Percentiles rank a stretch among this genome's conserved stretches.
phyloP scores from a whole-genome alignment of 2,329 filamentous ascomycete genomes.

The Colletotrichum paranaense region DNA sequence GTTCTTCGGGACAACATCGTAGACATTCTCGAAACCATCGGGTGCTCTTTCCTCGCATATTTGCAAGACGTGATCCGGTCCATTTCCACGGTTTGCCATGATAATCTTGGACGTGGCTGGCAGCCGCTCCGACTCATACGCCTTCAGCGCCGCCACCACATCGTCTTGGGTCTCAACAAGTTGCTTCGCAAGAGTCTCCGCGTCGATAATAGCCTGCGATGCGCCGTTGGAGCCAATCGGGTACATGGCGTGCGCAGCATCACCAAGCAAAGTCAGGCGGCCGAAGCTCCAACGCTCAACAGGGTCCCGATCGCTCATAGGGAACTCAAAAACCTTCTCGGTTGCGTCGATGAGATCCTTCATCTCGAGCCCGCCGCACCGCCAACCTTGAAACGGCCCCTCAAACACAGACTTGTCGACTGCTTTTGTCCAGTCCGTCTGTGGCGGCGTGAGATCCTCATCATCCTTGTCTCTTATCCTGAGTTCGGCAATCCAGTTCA shows the following conservation, averaged over 20 bases:
- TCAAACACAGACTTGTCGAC: slow-evolving; percentile 26
- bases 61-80: slow-evolving; percentile 23
- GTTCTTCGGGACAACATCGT: slow-evolving; percentile 19
- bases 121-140: slow-evolving; percentile 16
- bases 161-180: slow-evolving; percentile 1
- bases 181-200: slow-evolving; percentile 10
- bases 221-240: slow-evolving; percentile 38
- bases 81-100: slow-evolving; percentile 17
- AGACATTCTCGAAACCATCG: slow-evolving; percentile 7
- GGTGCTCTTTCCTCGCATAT: slow-evolving; percentile 21
- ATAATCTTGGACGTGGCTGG: slow-evolving; percentile 19
- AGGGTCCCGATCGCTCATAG: slow-evolving; percentile 36
- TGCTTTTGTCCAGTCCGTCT: slow-evolving; percentile 19
- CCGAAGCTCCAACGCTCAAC: slow-evolving; percentile 37
- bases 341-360: slow-evolving; percentile 17
- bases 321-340: slow-evolving; percentile 24
- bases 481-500: slow-evolving; percentile 31
- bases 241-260: slow-evolving; percentile 37
- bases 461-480: slow-evolving; percentile 13
- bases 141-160: slow-evolving; percentile 2
- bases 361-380: slow-evolving; percentile 11
- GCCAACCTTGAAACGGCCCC: slow-evolving; percentile 9
- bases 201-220: slow-evolving; percentile 23
- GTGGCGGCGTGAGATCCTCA: slow-evolving; percentile 10
- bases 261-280: slow-evolving; percentile 34